These are phyloP conservation scores for Metschnikowia matae DNA, from an alignment of 805 yeast genomes.

Conservation along the genomic window DNA sequence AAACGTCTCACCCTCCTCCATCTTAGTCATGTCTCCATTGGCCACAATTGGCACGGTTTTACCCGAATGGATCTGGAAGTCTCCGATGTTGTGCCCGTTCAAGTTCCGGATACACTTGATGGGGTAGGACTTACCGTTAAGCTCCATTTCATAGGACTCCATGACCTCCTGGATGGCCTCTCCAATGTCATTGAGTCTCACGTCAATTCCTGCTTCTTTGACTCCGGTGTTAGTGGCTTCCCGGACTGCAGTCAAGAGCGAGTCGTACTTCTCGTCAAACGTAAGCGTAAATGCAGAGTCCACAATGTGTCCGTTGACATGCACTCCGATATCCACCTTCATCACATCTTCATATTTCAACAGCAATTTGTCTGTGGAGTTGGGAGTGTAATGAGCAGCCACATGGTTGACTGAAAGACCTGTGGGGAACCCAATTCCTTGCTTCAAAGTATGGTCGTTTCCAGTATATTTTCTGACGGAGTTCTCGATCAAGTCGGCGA, in stretches of 20 bases:
- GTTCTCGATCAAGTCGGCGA: slow-evolving; percentile 86
- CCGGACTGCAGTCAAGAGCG: slow-evolving; percentile 74
- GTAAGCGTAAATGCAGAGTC: slow-evolving; percentile 95
- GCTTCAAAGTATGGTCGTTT: slow-evolving; percentile 57
- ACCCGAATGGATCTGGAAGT: slow-evolving; percentile 85
- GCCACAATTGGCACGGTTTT: slow-evolving; percentile 95
- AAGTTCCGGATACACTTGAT: slow-evolving; percentile 87
- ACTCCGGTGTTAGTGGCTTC: slow-evolving; percentile 95
- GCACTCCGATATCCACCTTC: slow-evolving; percentile 97
- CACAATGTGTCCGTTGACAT: slow-evolving; percentile 87
- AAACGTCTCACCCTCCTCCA: slow-evolving; percentile 98
- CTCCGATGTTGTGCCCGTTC: slow-evolving; percentile 90
- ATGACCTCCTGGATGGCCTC: slow-evolving; percentile 94
- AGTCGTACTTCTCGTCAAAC: slow-evolving; percentile 79
- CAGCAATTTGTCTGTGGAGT: slow-evolving; percentile 84
- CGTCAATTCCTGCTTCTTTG: slow-evolving; percentile 92
- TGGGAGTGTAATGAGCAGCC: slow-evolving; percentile 98
- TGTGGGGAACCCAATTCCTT: slow-evolving; percentile 98
- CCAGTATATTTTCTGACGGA: slow-evolving; percentile 71
- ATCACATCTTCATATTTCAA: slow-evolving; percentile 84
- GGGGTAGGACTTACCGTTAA: slow-evolving; percentile 80
- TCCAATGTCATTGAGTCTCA: slow-evolving; percentile 90
- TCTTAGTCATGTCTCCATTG: slow-evolving; percentile 89
- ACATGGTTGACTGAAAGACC: slow-evolving; percentile 89
- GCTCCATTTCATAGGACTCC: slow-evolving; percentile 93